phyloP scores from a whole-genome alignment of 2,329 filamentous ascomycete species.

The Fusarium sulawesiense region DNA sequence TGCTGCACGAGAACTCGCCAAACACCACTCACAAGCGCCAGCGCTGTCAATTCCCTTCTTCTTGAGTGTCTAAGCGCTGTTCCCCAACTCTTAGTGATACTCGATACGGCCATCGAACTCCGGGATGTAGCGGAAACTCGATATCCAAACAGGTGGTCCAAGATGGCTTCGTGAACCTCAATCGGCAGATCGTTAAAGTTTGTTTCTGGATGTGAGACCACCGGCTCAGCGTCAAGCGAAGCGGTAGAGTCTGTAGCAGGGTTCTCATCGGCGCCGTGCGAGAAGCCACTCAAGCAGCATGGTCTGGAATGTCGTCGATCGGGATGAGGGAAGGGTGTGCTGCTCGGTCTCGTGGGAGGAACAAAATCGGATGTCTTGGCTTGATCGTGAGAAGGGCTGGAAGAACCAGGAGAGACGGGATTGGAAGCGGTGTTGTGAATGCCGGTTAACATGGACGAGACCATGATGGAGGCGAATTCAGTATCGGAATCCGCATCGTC shows the following conservation, averaged over 20 bases:
- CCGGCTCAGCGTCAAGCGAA: conserved; percentile 31
- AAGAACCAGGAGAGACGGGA: conserved; percentile 65
- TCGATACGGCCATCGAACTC: conserved; percentile 65
- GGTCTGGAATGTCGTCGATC: conserved; percentile 56
- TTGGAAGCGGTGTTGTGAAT: conserved; percentile 61
- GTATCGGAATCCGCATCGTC: conserved; percentile 45
- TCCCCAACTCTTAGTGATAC: conserved; percentile 69
- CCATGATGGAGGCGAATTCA: conserved; percentile 53
- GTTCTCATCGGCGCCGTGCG: conserved; percentile 38
- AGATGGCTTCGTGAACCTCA: conserved; percentile 78
- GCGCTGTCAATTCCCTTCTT: conserved; percentile 72
- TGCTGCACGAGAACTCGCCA: conserved; percentile 78
- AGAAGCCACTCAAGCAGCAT: conserved; percentile 44
- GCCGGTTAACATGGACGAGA: conserved; percentile 51
- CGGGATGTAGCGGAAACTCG: conserved; percentile 70
- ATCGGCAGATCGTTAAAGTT: conserved; percentile 68
- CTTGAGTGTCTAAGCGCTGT: conserved; percentile 74
- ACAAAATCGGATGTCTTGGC: conserved; percentile 54
- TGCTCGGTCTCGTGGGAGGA: conserved; percentile 62
- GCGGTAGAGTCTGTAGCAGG: conserved; percentile 28
- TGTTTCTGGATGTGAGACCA: conserved; percentile 36
- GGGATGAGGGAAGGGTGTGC: conserved; percentile 69
- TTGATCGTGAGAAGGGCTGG: conserved; percentile 63
- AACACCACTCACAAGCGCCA: conserved; percentile 70
- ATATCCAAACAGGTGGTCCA: conserved; percentile 78